Evolutionary conservation across 2,329 filamentous ascomycete genomes (phyloP), one percentile per base, ranked within the genome.

Genomic region (Knufia fluminis): DNA sequence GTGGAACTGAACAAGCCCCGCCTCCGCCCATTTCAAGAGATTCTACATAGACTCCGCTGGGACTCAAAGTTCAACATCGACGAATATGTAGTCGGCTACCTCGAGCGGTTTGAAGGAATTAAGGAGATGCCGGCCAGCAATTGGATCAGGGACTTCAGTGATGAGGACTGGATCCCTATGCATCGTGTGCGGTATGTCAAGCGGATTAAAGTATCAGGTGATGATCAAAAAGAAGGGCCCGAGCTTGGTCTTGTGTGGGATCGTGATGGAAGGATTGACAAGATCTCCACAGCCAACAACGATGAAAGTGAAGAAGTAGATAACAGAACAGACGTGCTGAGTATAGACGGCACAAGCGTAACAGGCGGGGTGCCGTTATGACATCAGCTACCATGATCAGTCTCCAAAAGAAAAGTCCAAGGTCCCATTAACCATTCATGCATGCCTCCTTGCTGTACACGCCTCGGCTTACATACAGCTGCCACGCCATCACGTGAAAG

Each of bases 161-260:
- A 78, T 23, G 74, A 78, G 51, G 75, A 78, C 41, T 78, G 77
- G 49, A 76, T 78, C 49, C 76, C 76, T 2, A 69, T 73, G 54
- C 74, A 78, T 61, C 68, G 75, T 2, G 71, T 79, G 16, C 52
- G 73, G 48, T 73, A 75, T 52, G 72, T 77, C 54, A 72, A 68
- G 54, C 66, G 66, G 52, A 19, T 52, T 16, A 43, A n/a, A n/a
- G n/a, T n/a, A n/a, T n/a, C n/a, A n/a, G n/a, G n/a, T n/a, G n/a
- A n/a, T n/a, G n/a, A n/a, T n/a, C n/a, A n/a, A n/a, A 32, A 47
- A n/a, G 14, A 47, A 17, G 33, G 45, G 4, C 45, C 45, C 19
- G 45, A 48, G 24, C 20, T 48, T 7, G 45, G 45, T 20, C 56
- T 70, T 28, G 66, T 78, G 1, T 79, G 76, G 75, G 73, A 78